Conservation (phyloP, 2,329 filamentous ascomycete genomes). For the Aspergillus japonicus region DNA sequence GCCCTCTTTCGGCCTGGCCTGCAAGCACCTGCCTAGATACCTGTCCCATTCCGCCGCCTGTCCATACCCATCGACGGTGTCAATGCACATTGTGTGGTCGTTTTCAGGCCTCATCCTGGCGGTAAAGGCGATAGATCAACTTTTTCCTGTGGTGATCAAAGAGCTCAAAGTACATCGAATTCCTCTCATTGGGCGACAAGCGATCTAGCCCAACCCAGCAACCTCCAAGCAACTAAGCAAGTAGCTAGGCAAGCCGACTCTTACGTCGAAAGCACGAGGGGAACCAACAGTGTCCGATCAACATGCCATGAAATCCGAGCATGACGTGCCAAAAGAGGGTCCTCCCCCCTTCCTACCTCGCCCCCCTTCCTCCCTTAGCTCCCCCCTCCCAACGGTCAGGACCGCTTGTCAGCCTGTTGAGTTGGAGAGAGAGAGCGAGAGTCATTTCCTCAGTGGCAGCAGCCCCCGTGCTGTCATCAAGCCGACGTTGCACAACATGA, state of each 20-base stretch:
- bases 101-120: constrained; percentile 4
- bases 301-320: constrained; percentile 16
- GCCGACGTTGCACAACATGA: constrained; percentile 24
- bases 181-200: constrained; percentile 9
- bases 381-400: constrained; percentile 5
- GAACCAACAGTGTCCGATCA: constrained; percentile 10
- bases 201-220: constrained; percentile 11
- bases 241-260: not conserved
- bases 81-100: not conserved
- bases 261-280: constrained; percentile 1
- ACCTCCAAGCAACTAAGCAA: not conserved
- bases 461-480: constrained; percentile 13
- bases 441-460: constrained; percentile 11
- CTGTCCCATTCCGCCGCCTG: constrained; percentile 4
- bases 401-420: constrained; percentile 13
- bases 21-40: not conserved
- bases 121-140: constrained; percentile 10
- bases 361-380: not conserved
- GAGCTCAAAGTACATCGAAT: not conserved
- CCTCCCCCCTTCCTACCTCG: not conserved
- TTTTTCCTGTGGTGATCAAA: not conserved
- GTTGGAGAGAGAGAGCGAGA: constrained; percentile 3
- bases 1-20: not conserved
- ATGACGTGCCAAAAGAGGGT: constrained; percentile 20
- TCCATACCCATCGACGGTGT: constrained; percentile 8